Evolutionary conservation across 192 early-diverging fungal species (phyloP).

Genomic region (Linnemannia elongata): DNA sequence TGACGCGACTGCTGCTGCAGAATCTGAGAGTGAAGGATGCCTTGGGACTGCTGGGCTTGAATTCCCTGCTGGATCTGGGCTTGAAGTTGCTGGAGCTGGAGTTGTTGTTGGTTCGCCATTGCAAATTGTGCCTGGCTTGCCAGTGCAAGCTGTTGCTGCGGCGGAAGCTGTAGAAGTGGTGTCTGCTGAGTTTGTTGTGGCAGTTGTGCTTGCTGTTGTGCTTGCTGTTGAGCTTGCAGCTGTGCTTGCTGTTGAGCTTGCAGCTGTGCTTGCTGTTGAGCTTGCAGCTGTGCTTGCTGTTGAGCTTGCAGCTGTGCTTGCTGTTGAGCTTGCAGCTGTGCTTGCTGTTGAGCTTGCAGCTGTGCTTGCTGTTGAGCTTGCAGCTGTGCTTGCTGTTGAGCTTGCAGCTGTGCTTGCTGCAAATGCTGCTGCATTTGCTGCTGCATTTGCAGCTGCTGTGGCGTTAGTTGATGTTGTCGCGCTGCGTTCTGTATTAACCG

Average conservation of each 20-base stretch:
- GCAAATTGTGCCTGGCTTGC: too few relatives aligned
- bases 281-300: not conserved
- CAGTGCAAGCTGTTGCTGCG: too few relatives aligned
- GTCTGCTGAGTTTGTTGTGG: too few relatives aligned
- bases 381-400: not conserved
- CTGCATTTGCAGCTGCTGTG: too few relatives aligned
- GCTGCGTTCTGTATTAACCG: too few relatives aligned
- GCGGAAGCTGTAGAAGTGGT: too few relatives aligned
- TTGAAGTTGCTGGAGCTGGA: not conserved
- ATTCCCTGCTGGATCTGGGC: not conserved
- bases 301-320: not conserved
- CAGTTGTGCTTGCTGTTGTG: not conserved
- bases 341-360: not conserved
- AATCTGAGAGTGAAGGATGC: not conserved
- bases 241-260: not conserved
- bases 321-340: not conserved
- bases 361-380: not conserved
- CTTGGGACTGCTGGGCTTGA: not conserved
- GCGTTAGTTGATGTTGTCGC: too few relatives aligned
- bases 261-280: not conserved
- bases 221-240: not conserved
- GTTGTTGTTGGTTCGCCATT: not conserved
- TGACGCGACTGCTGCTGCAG: not conserved
- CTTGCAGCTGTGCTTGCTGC: too few relatives aligned
- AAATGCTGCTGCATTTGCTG: too few relatives aligned